Conservation (phyloP, 2,329 filamentous ascomycete species). For the Ceratocystis variospora region DNA sequence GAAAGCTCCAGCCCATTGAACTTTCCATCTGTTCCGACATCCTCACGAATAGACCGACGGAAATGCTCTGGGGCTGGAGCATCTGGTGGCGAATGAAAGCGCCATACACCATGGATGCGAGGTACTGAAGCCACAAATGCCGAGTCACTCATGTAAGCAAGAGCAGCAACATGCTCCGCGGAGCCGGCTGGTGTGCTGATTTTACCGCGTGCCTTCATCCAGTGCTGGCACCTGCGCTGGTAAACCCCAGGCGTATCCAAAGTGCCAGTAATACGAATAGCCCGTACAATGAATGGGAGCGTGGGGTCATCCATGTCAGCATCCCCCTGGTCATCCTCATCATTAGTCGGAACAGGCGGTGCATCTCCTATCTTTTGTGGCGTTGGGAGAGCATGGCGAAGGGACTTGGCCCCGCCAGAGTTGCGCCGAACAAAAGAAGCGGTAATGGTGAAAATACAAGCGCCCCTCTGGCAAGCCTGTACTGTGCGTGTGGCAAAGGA, state of each 20-base stretch:
- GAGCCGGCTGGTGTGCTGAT: conserved; percentile 63
- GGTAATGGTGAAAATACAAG: conserved; percentile 89
- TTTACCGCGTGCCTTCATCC: conserved; percentile 59
- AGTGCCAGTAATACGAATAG: conserved; percentile 29
- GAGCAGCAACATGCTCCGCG: conserved; percentile 68
- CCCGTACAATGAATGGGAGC: conserved; percentile 36
- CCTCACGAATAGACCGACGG: conserved; percentile 10
- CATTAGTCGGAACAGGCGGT: conserved; percentile 28
- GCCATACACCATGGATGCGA: conserved; percentile 66
- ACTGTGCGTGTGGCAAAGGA: conserved; percentile 88
- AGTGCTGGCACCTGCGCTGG: conserved; percentile 55
- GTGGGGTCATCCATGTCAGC: conserved; percentile 34
- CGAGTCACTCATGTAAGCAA: conserved; percentile 86
- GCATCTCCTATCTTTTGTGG: conserved; percentile 31
- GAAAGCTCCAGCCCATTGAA: conserved; percentile 30
- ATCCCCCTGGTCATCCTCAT: conserved; percentile 32
- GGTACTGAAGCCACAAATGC: conserved; percentile 87
- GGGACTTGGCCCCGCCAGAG: conserved; percentile 36
- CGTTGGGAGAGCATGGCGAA: conserved; percentile 53
- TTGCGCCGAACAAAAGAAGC: conserved; percentile 68
- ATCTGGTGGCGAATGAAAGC: conserved; percentile 45
- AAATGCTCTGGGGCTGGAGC: conserved; percentile 15
- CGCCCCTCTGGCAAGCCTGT: conserved; percentile 79
- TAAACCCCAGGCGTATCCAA: conserved; percentile 38
- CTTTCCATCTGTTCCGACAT: conserved; percentile 24